These are phyloP conservation scores for Gamsiella multidivaricata DNA, from an alignment of 192 early-diverging fungal genomes.

Conservation along the genomic window DNA sequence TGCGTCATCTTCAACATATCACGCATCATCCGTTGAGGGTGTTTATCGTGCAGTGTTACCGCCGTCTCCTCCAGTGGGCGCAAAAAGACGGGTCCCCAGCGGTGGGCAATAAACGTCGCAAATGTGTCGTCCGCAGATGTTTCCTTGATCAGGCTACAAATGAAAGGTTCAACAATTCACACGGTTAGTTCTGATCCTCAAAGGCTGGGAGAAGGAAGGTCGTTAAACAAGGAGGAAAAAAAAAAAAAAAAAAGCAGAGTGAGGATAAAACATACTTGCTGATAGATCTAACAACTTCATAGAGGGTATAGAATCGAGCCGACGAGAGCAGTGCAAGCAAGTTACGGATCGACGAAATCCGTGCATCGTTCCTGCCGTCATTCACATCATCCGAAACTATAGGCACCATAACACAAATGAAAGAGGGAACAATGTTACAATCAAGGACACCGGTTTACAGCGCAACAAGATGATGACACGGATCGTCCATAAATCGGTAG, in stretches of 20 bases:
- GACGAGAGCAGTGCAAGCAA: conserved; percentile 58
- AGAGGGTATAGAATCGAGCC: conserved; percentile 58
- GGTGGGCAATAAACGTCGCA: conserved; percentile 51
- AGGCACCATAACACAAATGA: not conserved
- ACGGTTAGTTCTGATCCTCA: not conserved
- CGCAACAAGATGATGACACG: no score
- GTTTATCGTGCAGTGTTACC: conserved; percentile 57
- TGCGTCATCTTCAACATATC: conserved; percentile 59
- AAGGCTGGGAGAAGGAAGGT: not conserved
- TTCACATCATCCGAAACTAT: conserved; percentile 39
- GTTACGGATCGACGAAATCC: conserved; percentile 59
- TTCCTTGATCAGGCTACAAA: conserved; percentile 35
- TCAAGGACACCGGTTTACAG: no score
- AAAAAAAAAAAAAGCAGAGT: conserved; percentile 7
- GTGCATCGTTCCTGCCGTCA: conserved; percentile 45
- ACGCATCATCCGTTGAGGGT: conserved; percentile 52
- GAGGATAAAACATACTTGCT: conserved; percentile 34
- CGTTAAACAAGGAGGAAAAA: not conserved
- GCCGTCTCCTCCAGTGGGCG: conserved; percentile 54
- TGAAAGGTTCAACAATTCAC: no score
- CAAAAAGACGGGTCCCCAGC: conserved; percentile 62
- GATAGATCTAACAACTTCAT: conserved; percentile 52
- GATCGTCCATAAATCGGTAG: no score
- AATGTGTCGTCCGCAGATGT: conserved; percentile 42
- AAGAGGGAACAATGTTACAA: not conserved